Evolutionary conservation across 768 basidiomycete species (phyloP).

Genomic region (Chalciporus sphaerocephalus): DNA sequence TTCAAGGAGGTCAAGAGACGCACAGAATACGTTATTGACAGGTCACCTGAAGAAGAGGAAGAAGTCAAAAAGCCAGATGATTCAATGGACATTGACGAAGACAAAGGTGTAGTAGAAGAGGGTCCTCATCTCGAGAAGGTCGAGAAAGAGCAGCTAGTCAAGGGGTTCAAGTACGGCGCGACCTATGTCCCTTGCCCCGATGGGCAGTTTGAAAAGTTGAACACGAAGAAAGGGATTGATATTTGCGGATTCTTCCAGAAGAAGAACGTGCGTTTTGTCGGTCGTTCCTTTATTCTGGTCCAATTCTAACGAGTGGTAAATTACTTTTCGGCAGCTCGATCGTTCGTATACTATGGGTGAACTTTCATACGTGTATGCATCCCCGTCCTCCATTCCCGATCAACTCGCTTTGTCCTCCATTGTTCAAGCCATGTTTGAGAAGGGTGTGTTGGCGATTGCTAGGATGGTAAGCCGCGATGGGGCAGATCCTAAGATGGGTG

Average conservation of each 20-base stretch:
- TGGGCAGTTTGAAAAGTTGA: slow-evolving; percentile 70
- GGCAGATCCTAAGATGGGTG: slow-evolving; percentile 81
- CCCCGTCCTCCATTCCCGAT: slow-evolving; percentile 56
- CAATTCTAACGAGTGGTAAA: not conserved
- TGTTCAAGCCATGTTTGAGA: slow-evolving; percentile 71
- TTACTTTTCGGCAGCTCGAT: slow-evolving; percentile 54
- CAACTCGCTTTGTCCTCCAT: slow-evolving; percentile 87
- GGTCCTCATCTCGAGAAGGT: slow-evolving; percentile 48
- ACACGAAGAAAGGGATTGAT: slow-evolving; percentile 82
- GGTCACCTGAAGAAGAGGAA: slow-evolving; percentile 33
- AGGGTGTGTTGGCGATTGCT: slow-evolving; percentile 69
- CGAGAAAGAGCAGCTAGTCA: slow-evolving; percentile 73
- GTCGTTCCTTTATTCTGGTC: not conserved
- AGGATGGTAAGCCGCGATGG: slow-evolving; percentile 75
- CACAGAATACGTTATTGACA: slow-evolving; percentile 58
- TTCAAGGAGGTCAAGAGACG: slow-evolving; percentile 42
- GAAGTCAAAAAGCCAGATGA: slow-evolving; percentile 24
- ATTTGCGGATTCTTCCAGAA: slow-evolving; percentile 77
- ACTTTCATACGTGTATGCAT: slow-evolving; percentile 80
- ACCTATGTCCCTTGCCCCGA: slow-evolving; percentile 85
- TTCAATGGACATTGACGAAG: slow-evolving; percentile 26
- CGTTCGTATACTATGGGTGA: slow-evolving; percentile 82
- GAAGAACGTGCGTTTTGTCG: slow-evolving; percentile 48
- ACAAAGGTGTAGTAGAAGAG: slow-evolving; percentile 32
- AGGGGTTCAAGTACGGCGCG: slow-evolving; percentile 86